phyloP scores from a whole-genome alignment of 345 rosid genomes.

The Luvunga scandens region DNA sequence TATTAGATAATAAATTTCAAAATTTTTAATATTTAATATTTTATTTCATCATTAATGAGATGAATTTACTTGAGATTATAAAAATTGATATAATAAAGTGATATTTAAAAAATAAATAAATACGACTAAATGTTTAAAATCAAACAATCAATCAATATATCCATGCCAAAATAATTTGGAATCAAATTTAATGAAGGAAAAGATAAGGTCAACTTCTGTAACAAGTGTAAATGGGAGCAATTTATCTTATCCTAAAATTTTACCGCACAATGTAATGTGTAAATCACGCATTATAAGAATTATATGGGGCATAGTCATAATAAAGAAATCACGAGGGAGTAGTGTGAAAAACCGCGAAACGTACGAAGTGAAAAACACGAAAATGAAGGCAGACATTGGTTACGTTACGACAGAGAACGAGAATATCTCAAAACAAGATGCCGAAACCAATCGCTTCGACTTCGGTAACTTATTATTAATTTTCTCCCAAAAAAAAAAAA shows the following conservation, averaged over 20 bases:
- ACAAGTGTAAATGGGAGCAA: not conserved
- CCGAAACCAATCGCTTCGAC: slow-evolving; percentile 15
- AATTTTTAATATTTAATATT: no score
- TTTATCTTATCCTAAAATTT: not conserved
- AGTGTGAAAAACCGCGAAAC: no score
- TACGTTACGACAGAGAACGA: slow-evolving; percentile 32
- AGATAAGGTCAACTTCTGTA: not conserved
- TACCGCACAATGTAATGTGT: not conserved
- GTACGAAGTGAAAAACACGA: not conserved
- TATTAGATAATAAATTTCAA: no score
- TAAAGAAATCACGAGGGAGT: not conserved
- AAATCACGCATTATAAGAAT: not conserved
- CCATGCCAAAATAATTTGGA: no score
- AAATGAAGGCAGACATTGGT: not conserved
- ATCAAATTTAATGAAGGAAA: not conserved
- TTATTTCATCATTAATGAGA: no score
- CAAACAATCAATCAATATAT: no score
- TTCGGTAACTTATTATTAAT: not conserved
- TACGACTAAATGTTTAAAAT: no score
- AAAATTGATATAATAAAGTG: no score
- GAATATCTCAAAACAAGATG: slow-evolving; percentile 33
- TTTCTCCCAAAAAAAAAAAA: no score
- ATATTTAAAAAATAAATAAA: no score
- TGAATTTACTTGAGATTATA: no score
- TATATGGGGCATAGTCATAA: not conserved